phyloP scores from a whole-genome alignment of 805 yeast species.

The Ogataea kodamae region DNA sequence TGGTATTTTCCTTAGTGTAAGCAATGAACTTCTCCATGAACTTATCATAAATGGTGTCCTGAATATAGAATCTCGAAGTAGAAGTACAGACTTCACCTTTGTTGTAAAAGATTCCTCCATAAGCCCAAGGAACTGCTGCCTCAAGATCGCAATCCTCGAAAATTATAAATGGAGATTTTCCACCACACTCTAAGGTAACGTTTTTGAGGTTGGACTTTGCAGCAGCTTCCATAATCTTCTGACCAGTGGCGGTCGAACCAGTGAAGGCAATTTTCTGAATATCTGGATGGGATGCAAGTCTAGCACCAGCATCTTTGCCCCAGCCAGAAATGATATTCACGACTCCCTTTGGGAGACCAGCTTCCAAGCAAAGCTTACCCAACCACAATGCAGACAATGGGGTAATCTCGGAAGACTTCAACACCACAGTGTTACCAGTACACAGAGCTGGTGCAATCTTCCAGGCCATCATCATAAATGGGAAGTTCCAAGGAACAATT shows the following conservation, averaged over 20 bases:
- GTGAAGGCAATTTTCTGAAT: slow-evolving; percentile 75
- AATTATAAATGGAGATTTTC: slow-evolving; percentile 52
- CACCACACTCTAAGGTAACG: slow-evolving; percentile 60
- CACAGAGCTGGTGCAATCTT: slow-evolving; percentile 74
- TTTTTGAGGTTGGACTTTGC: slow-evolving; percentile 54
- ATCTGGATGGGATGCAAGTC: slow-evolving; percentile 60
- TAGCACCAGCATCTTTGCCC: slow-evolving; percentile 67
- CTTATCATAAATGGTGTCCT: slow-evolving; percentile 41
- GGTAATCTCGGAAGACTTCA: slow-evolving; percentile 74
- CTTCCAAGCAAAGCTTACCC: slow-evolving; percentile 58
- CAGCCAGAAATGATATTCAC: slow-evolving; percentile 69
- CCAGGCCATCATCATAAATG: slow-evolving; percentile 75
- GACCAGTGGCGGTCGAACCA: slow-evolving; percentile 76
- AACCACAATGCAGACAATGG: slow-evolving; percentile 69
- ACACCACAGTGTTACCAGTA: slow-evolving; percentile 67
- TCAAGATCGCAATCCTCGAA: slow-evolving; percentile 53
- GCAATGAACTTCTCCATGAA: slow-evolving; percentile 38
- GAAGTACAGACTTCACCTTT: slow-evolving; percentile 48
- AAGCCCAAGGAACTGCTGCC: slow-evolving; percentile 50
- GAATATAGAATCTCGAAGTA: slow-evolving; percentile 44
- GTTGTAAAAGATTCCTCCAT: slow-evolving; percentile 43
- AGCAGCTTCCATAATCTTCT: slow-evolving; percentile 63
- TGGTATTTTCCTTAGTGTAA: slow-evolving; percentile 40
- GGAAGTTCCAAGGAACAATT: slow-evolving; percentile 83
- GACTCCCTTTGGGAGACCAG: slow-evolving; percentile 75